Evolutionary conservation across 768 basidiomycete species (phyloP).

Genomic region (Porphyrellus cyaneotinctus): DNA sequence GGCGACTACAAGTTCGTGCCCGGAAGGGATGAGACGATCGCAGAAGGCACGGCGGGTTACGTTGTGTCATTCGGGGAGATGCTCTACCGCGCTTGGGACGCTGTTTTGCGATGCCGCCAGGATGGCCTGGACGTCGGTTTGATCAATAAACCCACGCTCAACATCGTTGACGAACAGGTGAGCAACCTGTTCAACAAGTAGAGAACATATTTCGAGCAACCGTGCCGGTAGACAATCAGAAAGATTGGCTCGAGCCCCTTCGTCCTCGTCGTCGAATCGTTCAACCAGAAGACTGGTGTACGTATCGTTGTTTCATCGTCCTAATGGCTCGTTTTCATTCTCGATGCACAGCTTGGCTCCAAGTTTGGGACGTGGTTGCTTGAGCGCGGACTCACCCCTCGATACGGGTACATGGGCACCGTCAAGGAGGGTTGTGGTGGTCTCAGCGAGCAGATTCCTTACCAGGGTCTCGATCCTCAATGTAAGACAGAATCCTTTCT

Average conservation of each 20-base stretch:
- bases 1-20: slow-evolving; percentile 75
- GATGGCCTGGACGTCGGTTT: slow-evolving; percentile 76
- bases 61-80: slow-evolving; percentile 86
- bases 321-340: neutral
- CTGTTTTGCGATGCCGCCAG: slow-evolving; percentile 68
- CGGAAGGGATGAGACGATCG: slow-evolving; percentile 80
- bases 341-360: slow-evolving; percentile 53
- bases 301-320: slow-evolving; percentile 10
- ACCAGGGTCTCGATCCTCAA: slow-evolving; percentile 76
- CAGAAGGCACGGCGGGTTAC: slow-evolving; percentile 74
- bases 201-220: neutral
- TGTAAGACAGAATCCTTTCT: slow-evolving; percentile 42
- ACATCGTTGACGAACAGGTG: slow-evolving; percentile 79
- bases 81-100: slow-evolving; percentile 81
- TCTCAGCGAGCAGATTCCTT: slow-evolving; percentile 78
- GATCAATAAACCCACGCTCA: slow-evolving; percentile 83
- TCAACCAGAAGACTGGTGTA: slow-evolving; percentile 87
- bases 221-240: slow-evolving; percentile 43
- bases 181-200: slow-evolving; percentile 7
- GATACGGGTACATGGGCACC: slow-evolving; percentile 77
- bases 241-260: slow-evolving; percentile 74
- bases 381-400: slow-evolving; percentile 76
- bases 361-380: slow-evolving; percentile 85
- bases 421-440: slow-evolving; percentile 75
- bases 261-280: slow-evolving; percentile 80